Evolutionary conservation across 163 green algal genomes (phyloP).

Genomic region (Botryococcus braunii): DNA sequence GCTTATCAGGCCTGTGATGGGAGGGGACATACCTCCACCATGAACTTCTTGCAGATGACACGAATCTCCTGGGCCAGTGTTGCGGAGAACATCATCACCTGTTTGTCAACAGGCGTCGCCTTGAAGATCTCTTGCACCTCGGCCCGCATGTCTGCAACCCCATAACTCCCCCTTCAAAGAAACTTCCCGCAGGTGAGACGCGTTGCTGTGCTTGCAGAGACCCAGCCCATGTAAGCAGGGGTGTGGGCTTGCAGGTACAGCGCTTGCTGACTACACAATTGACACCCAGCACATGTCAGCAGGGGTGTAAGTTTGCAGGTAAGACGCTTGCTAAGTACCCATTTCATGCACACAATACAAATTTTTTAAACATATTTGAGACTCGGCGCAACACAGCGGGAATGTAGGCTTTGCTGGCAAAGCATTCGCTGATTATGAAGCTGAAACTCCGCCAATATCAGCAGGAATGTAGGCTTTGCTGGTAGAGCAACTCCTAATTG

Average conservation of each 20-base stretch:
- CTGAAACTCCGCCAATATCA: too few relatives aligned
- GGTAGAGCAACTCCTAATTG: too few relatives aligned
- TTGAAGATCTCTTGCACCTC: constrained; percentile 98
- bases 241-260: too few relatives aligned
- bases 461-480: too few relatives aligned
- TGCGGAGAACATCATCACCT: constrained; percentile 99
- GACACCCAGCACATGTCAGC: neutral
- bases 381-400: too few relatives aligned
- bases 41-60: constrained; percentile 98
- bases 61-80: constrained; percentile 90
- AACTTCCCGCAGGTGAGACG: neutral
- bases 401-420: too few relatives aligned
- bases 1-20: neutral
- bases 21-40: constrained; percentile 72
- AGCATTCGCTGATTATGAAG: too few relatives aligned
- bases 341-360: too few relatives aligned
- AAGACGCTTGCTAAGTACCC: too few relatives aligned
- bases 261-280: neutral
- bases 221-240: neutral
- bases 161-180: constrained; percentile 8
- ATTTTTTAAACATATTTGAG: too few relatives aligned
- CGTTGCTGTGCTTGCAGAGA: neutral
- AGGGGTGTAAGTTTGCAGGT: too few relatives aligned
- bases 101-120: constrained; percentile 96
- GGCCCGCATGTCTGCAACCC: constrained; percentile 87